Evolutionary conservation across 2,329 filamentous ascomycete species (phyloP).

Genomic region (Penicillium italicum): DNA sequence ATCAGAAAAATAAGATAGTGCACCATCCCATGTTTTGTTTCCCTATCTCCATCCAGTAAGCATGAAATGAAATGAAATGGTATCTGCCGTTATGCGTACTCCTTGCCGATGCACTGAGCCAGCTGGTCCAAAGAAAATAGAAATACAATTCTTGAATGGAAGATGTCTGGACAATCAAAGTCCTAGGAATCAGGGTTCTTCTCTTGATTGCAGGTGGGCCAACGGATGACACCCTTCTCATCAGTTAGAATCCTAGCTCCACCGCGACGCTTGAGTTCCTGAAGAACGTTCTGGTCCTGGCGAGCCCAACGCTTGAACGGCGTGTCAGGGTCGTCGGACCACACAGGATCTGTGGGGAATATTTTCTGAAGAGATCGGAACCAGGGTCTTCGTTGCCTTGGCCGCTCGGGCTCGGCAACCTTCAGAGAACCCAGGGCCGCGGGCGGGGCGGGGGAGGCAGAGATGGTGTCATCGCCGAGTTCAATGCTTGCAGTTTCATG

Average conservation of each 20-base stretch:
- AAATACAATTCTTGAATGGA: background rate
- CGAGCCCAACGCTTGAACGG: constrained; percentile 40
- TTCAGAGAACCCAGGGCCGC: constrained; percentile 1
- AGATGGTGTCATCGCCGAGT: constrained; percentile 29
- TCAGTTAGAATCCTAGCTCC: constrained; percentile 29
- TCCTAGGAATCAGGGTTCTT: background rate
- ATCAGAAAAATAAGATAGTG: background rate
- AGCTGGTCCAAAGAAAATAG: background rate
- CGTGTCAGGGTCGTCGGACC: constrained; percentile 37
- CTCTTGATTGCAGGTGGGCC: constrained; percentile 12
- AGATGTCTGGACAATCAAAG: background rate
- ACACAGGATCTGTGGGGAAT: constrained; percentile 20
- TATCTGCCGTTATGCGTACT: background rate
- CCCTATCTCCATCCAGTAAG: background rate
- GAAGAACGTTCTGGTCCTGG: constrained; percentile 31
- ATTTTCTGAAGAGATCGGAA: constrained; percentile 29
- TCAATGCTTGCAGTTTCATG: constrained; percentile 40
- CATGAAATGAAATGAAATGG: background rate
- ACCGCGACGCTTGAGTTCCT: constrained; percentile 29
- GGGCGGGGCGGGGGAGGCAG: background rate
- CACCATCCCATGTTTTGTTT: background rate
- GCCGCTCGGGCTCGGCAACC: constrained; percentile 3
- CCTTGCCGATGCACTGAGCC: background rate
- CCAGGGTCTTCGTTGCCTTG: constrained; percentile 23
- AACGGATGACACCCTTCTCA: constrained; percentile 33